Evolutionary conservation across 2,329 filamentous ascomycete genomes (phyloP).

Genomic region (Kalmusia sp.): DNA sequence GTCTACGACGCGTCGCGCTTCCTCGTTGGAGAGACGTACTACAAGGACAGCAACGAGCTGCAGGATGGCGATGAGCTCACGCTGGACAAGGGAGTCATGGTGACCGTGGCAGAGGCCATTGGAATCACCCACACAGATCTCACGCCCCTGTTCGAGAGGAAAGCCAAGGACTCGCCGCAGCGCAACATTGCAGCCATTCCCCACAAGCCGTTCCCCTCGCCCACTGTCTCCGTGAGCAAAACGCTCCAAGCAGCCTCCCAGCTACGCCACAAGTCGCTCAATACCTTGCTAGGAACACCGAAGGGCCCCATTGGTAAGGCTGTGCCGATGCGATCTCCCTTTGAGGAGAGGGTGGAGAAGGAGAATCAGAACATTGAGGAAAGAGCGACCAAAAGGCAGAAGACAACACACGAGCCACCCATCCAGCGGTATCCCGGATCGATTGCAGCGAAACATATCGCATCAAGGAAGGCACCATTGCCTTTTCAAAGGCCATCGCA

Average conservation of each 20-base stretch:
- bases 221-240: constrained; percentile 29
- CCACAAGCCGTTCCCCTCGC: constrained; percentile 18
- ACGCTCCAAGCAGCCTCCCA: constrained; percentile 41
- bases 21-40: constrained; percentile 85
- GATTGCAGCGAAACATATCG: constrained; percentile 12
- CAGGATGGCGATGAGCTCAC: constrained; percentile 82
- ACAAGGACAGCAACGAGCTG: constrained; percentile 72
- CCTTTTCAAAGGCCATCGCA: constrained; percentile 32
- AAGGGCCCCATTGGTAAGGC: constrained; percentile 70
- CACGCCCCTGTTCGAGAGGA: constrained; percentile 75
- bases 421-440: constrained; percentile 25
- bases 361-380: constrained; percentile 41
- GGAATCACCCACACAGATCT: constrained; percentile 79
- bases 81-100: constrained; percentile 77
- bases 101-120: constrained; percentile 81
- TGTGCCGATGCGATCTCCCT: constrained; percentile 68
- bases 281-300: constrained; percentile 70
- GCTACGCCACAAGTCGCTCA: constrained; percentile 64
- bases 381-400: constrained; percentile 49
- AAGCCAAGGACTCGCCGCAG: constrained; percentile 53
- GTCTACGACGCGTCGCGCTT: constrained; percentile 84
- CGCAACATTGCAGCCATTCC: constrained; percentile 24
- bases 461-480: constrained; percentile 23
- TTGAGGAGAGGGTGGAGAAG: constrained; percentile 58
- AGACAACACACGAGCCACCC: constrained; percentile 23